phyloP scores from a whole-genome alignment of 805 yeast genomes.

The Candida morakotiae region DNA sequence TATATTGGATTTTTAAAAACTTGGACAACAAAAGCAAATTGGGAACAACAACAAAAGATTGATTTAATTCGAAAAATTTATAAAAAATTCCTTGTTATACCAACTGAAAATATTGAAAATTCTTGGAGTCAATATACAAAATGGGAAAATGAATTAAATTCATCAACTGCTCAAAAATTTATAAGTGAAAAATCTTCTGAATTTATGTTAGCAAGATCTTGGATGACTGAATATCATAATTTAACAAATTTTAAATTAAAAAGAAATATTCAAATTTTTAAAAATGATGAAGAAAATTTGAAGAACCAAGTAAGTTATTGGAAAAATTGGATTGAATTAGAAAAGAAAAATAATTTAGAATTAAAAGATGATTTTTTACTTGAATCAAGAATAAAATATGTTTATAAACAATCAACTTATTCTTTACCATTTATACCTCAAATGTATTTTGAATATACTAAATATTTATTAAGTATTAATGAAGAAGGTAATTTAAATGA shows the following conservation, averaged over 20 bases:
- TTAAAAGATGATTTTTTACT: constrained; percentile 44
- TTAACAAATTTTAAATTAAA: constrained; percentile 47
- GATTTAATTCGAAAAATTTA: constrained; percentile 74
- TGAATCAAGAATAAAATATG: constrained; percentile 59
- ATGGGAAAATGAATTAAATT: constrained; percentile 77
- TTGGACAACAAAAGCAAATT: constrained; percentile 74
- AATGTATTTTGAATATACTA: constrained; percentile 66
- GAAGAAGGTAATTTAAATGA: constrained; percentile 37
- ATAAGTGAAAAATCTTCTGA: constrained; percentile 77
- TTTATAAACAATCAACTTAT: constrained; percentile 67
- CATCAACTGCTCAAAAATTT: constrained; percentile 77
- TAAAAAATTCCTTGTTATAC: constrained; percentile 67
- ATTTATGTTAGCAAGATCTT: constrained; percentile 82
- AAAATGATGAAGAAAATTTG: constrained; percentile 16
- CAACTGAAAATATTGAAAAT: constrained; percentile 68
- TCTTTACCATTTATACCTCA: constrained; percentile 63
- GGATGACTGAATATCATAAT: constrained; percentile 68
- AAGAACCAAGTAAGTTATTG: constrained; percentile 51
- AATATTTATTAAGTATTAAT: constrained; percentile 27
- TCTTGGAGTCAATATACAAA: constrained; percentile 78
- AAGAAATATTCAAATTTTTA: constrained; percentile 31
- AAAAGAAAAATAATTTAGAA: constrained; percentile 64
- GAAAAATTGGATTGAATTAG: constrained; percentile 79
- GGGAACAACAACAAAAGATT: constrained; percentile 81
- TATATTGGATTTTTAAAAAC: constrained; percentile 73